These are phyloP conservation scores for Blastobotrys americana DNA, from an alignment of 805 yeast genomes.

Conservation along the genomic window DNA sequence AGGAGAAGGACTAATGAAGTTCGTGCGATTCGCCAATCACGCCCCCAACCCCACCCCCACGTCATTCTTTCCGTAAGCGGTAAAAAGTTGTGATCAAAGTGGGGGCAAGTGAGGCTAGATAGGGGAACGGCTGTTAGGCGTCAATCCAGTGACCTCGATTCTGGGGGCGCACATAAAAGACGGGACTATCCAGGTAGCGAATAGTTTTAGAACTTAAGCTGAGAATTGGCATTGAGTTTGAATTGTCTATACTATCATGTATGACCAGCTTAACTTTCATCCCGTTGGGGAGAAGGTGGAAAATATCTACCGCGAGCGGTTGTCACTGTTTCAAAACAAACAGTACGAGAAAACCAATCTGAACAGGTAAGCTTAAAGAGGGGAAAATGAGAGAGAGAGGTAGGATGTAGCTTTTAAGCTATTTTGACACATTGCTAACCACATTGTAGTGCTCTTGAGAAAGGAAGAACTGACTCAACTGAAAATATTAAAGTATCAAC, in stretches of 20 bases:
- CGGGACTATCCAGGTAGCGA: too few species aligned
- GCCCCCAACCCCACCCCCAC: too few species aligned
- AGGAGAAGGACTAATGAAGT: too few species aligned
- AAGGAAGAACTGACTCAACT: slow-evolving; percentile 7
- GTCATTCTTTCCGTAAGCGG: too few species aligned
- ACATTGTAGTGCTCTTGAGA: slow-evolving; percentile 1
- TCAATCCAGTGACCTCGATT: neutral
- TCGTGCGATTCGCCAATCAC: too few species aligned
- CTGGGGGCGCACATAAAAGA: too few species aligned
- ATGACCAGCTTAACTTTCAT: slow-evolving; percentile 36
- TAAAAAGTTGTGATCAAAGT: neutral
- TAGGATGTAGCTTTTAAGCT: neutral
- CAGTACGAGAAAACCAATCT: slow-evolving; percentile 63
- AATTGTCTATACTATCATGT: slow-evolving; percentile 15
- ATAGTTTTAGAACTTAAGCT: too few species aligned
- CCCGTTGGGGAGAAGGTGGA: slow-evolving; percentile 78
- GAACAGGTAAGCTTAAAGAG: slow-evolving; percentile 43
- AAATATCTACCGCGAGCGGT: slow-evolving; percentile 59
- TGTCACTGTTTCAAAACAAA: slow-evolving; percentile 68
- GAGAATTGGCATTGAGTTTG: neutral
- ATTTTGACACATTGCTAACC: neutral
- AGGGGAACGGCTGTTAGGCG: neutral
- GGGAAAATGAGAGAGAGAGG: neutral
- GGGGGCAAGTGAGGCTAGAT: slow-evolving; percentile 1
- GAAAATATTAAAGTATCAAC: slow-evolving; percentile 46